Evolutionary conservation across 257 asterid genomes (phyloP), one percentile per base, ranked within the genome.

Genomic region (Coffea canephora): DNA sequence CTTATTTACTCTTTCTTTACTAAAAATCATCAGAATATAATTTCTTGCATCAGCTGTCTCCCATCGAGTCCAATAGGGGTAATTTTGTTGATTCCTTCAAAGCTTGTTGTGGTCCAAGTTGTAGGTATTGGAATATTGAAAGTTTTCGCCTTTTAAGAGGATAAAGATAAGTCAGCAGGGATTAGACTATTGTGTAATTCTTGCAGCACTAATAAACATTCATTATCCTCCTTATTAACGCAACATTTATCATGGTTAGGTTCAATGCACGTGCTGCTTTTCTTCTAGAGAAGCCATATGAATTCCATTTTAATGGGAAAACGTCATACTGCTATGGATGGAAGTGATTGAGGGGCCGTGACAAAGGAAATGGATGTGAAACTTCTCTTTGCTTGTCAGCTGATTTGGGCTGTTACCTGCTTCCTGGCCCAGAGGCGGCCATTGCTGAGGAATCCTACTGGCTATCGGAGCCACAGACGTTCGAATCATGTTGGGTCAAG

Each of bases 51-150:
- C 83, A 74, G 55, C 80, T 80, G 80, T 55, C 55, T 46, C 50
- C 80, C 80, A 75, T 25, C 55, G 76, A 41, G 54, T 68, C 48
- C 69, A 39, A 52, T 27, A 55, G 54, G 61, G 78, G 57, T 18
- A 46, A n/a, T 74, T 79, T 83, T 80, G 66, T 82, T 82, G 80
- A 69, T 74, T 83, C 46, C 57, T 83, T 77, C 74, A 69, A 64
- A 39, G 66, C 69, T 71, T 72, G 70, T 41, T 82, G 81, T 81
- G 89, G 87, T 82, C 89, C 86, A 81, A 50, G 78, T 87, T 77
- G 80, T 81, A 78, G 83, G 84, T 66, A 72, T 57, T 71, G 55
- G 27, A 75, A 72, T 75, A 69, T 76, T 43, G 70, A 74, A 57
- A 81, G 82, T 73, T 77, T 79, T 87, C 46, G 3, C 12, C 72